phyloP scores from a whole-genome alignment of 106 monocot species.

The Allium fistulosum region DNA sequence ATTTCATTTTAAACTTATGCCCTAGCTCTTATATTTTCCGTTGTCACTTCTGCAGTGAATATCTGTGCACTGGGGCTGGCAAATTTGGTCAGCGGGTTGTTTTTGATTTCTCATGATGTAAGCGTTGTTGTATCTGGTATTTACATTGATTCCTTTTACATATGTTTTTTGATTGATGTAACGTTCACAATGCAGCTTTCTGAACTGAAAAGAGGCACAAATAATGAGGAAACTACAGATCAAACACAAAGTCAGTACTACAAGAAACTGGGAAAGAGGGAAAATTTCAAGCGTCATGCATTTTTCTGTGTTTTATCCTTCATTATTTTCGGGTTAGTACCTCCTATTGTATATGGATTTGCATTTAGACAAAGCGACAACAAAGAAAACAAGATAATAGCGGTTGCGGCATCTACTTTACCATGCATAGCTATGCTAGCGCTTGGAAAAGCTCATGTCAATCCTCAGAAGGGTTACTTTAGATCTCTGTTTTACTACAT shows the following conservation, averaged over 20 bases:
- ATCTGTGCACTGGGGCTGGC: conserved; percentile 17
- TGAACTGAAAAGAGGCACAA: conserved; percentile 31
- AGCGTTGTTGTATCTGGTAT: background rate
- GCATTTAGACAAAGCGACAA: conserved; percentile 47
- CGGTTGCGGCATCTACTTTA: conserved; percentile 42
- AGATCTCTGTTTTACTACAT: conserved; percentile 37
- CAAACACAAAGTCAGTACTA: conserved; percentile 31
- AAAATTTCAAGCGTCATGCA: conserved; percentile 43
- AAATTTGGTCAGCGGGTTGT: conserved; percentile 16
- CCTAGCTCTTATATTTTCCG: too few species aligned
- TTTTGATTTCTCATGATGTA: conserved; percentile 15
- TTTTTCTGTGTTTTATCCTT: conserved; percentile 43
- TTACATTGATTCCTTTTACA: background rate
- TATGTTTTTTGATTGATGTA: background rate
- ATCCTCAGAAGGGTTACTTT: conserved; percentile 28
- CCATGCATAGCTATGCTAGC: conserved; percentile 33
- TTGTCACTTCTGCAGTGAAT: conserved; percentile 15
- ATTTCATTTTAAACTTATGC: too few species aligned
- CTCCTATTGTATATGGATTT: conserved; percentile 61
- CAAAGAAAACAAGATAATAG: conserved; percentile 58
- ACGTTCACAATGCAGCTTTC: conserved; percentile 29
- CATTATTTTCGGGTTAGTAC: conserved; percentile 47
- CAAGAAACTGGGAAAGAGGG: conserved; percentile 45
- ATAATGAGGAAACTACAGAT: conserved; percentile 4
- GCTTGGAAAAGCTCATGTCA: background rate